Evolutionary conservation across 2,329 filamentous ascomycete genomes (phyloP).

Genomic region (Immersiporthe knoxdaviesiana): DNA sequence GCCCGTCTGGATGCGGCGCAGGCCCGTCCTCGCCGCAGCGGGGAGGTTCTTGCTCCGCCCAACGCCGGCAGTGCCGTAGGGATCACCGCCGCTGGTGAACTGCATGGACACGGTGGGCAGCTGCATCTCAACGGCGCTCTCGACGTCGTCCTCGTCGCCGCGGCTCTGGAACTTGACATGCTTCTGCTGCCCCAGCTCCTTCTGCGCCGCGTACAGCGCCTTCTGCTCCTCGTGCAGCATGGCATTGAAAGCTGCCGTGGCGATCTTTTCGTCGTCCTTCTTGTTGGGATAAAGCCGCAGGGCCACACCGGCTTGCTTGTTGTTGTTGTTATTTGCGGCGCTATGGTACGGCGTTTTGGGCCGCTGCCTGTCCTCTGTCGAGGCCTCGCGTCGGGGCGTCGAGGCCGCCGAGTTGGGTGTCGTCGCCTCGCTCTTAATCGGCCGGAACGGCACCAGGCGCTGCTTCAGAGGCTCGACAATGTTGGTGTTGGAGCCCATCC

Average conservation of each 20-base stretch:
- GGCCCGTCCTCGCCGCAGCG: slow-evolving; percentile 13
- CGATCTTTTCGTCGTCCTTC: slow-evolving; percentile 27
- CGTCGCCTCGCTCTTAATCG: slow-evolving; percentile 6
- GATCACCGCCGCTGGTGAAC: slow-evolving; percentile 3
- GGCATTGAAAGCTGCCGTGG: slow-evolving; percentile 23
- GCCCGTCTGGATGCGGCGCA: slow-evolving; percentile 25
- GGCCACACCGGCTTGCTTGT: slow-evolving; percentile 4
- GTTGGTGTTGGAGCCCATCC: slow-evolving; percentile 15
- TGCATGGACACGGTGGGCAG: slow-evolving; percentile 12
- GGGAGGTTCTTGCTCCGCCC: slow-evolving; percentile 11
- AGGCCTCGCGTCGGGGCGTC: background rate
- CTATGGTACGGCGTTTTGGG: slow-evolving; percentile 22
- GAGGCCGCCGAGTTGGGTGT: slow-evolving; percentile 7
- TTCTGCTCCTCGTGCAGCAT: slow-evolving; percentile 28
- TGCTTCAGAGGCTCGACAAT: slow-evolving; percentile 22
- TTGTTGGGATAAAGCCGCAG: slow-evolving; percentile 27
- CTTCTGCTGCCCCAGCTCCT: background rate
- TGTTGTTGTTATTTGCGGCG: background rate
- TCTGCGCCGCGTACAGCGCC: slow-evolving; percentile 15
- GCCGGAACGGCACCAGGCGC: slow-evolving; percentile 27
- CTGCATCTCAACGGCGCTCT: slow-evolving; percentile 17
- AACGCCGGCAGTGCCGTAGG: background rate
- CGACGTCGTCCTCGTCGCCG: slow-evolving; percentile 13
- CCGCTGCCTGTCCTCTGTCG: background rate
- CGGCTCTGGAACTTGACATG: background rate